Evolutionary conservation across 495 filamentous ascomycete genomes (phyloP).

Genomic region (Echria macrotheca): DNA sequence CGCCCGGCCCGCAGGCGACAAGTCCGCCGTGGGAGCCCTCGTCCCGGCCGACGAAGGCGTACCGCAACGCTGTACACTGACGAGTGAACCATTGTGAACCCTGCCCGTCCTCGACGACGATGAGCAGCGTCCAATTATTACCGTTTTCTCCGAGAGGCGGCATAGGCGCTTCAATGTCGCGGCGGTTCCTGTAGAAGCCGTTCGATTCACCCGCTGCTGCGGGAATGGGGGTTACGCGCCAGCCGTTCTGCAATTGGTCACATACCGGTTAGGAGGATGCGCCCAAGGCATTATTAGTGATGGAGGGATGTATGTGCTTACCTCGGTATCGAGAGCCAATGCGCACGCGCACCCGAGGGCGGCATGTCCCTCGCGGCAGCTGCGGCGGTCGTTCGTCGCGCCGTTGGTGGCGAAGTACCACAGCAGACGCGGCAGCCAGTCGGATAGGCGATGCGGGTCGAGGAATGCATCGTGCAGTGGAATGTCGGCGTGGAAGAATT

Average conservation of each 20-base stretch:
- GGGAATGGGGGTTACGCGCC: too few species aligned
- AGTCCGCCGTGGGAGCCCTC: background rate
- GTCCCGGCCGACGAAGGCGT: background rate
- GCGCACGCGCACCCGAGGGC: background rate
- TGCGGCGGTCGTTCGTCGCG: conserved; percentile 1
- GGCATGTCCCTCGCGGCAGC: background rate
- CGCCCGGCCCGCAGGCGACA: background rate
- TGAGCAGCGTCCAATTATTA: conserved; percentile 1
- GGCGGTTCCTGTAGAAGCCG: too few species aligned
- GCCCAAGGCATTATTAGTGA: too few species aligned
- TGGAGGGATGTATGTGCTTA: too few species aligned
- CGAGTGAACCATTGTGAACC: background rate
- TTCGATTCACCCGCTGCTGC: too few species aligned
- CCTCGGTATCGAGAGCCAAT: background rate
- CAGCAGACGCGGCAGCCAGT: conserved; percentile 2
- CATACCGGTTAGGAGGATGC: too few species aligned
- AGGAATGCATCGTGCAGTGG: conserved; percentile 4
- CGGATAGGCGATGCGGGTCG: background rate
- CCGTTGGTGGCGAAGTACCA: conserved; percentile 1
- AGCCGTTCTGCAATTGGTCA: too few species aligned
- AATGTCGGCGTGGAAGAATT: conserved; percentile 4
- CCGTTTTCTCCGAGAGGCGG: background rate
- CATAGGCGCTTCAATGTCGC: background rate
- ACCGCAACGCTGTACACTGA: background rate
- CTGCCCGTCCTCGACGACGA: background rate